Evolutionary conservation across 805 yeast genomes (phyloP).

Genomic region (Cyberlindnera amylophila): DNA sequence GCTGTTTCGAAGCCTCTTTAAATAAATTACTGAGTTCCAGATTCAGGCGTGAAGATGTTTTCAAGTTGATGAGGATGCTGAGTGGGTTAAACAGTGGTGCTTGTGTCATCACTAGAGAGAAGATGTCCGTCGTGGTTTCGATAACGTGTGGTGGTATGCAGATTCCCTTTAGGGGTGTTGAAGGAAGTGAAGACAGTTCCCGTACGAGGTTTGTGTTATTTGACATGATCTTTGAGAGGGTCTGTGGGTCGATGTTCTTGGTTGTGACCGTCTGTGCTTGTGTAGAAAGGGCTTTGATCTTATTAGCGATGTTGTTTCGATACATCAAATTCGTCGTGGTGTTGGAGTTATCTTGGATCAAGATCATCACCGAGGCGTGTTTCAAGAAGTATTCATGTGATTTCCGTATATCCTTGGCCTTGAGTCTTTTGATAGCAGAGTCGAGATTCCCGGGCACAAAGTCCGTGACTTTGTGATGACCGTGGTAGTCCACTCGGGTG

Average conservation of each 20-base stretch:
- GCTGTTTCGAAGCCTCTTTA: not conserved
- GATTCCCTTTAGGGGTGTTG: constrained; percentile 8
- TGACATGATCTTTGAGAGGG: not conserved
- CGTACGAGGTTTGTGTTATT: constrained; percentile 6
- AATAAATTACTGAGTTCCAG: constrained; percentile 5
- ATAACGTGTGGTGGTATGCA: constrained; percentile 17
- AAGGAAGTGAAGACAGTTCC: not conserved
- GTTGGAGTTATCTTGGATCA: constrained; percentile 11
- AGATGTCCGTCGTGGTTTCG: constrained; percentile 7
- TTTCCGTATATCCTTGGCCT: constrained; percentile 4
- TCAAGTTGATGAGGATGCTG: constrained; percentile 11
- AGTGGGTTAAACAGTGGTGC: constrained; percentile 5
- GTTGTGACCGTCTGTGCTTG: constrained; percentile 7
- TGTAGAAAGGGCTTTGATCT: constrained; percentile 6
- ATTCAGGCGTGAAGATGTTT: constrained; percentile 8
- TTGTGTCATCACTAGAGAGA: constrained; percentile 7
- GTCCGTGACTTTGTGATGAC: constrained; percentile 1
- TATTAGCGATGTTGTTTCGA: constrained; percentile 2
- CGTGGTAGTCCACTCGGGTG: constrained; percentile 5
- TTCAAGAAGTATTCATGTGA: constrained; percentile 6
- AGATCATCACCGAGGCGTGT: constrained; percentile 7
- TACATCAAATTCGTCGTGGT: constrained; percentile 13
- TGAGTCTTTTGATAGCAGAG: constrained; percentile 6
- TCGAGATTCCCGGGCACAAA: constrained; percentile 8
- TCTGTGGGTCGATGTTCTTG: constrained; percentile 8